phyloP scores from a whole-genome alignment of 176 grass and related monocot genomes.

The Ananas comosus region DNA sequence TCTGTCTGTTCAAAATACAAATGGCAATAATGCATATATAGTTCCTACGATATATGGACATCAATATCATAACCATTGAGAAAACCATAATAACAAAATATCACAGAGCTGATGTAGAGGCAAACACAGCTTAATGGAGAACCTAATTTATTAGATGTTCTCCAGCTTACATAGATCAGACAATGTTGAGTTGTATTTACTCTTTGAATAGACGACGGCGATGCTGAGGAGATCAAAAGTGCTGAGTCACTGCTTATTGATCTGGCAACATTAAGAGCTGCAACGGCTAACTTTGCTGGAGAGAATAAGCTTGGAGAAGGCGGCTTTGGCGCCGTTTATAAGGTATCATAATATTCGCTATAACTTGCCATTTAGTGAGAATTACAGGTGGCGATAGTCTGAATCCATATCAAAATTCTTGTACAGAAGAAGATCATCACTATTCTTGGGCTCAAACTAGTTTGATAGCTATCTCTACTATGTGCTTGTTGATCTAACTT shows the following conservation, averaged over 20 bases:
- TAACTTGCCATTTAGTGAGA: neutral
- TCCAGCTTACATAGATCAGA: neutral
- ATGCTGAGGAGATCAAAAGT: neutral
- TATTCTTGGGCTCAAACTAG: neutral
- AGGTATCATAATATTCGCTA: constrained; percentile 10
- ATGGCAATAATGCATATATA: too few relatives aligned
- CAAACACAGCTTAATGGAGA: too few relatives aligned
- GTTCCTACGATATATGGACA: too few relatives aligned
- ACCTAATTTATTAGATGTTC: neutral
- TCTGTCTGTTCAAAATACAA: too few relatives aligned
- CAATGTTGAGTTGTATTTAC: neutral
- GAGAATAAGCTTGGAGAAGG: constrained; percentile 40
- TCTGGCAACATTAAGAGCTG: constrained; percentile 24
- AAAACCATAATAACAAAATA: too few relatives aligned
- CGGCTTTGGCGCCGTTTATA: constrained; percentile 50
- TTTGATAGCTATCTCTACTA: neutral
- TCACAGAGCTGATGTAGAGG: too few relatives aligned
- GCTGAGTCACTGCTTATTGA: constrained; percentile 9
- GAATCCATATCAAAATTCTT: neutral
- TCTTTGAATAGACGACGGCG: neutral
- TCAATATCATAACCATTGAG: too few relatives aligned
- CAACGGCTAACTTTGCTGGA: constrained; percentile 28
- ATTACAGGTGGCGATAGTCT: neutral
- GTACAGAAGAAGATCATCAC: neutral
- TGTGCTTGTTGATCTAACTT: too few relatives aligned